Evolutionary conservation across 139 green algal species (phyloP), one percentile per base, ranked within the genome.

Genomic region (Haematococcus lacustris): DNA sequence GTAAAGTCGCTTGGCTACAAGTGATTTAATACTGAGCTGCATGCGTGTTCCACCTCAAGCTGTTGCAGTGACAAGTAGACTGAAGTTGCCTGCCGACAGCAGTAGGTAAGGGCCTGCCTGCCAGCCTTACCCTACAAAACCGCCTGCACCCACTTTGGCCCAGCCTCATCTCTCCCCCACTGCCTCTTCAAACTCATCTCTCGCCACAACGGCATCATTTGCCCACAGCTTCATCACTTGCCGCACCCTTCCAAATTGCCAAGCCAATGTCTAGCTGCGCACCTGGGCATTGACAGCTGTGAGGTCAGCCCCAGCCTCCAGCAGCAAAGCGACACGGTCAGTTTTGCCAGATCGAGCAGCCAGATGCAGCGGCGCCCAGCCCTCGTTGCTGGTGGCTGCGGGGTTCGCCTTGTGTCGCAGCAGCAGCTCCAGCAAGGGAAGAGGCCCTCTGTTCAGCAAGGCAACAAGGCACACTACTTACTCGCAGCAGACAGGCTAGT

Each of bases 331-430:
- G 41, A 83, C 78, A 35, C 86, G 81, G 0, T 79, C 68, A 21
- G 64, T 70, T 33, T 79, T 84, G 41, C 80, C 80, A 0, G 23
- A 38, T 0, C 86, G 71, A 1, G 83, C 74, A 3, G 86, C 80
- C 33, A 91, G 74, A 59, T 90, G 87, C n/a, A 91, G 73, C 1
- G 86, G 86, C 5, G 82, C 88, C 82, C 82, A 89, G 51, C 85
- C 82, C 3, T 82, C 68, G 5, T 75, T 70, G 26, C 82, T 74
- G 1, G 71, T 51, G 1, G 61, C 51, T 0, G 66, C 33, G 3
- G 66, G 39, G 34, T 81, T 76, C 6, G 77, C 76, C 25, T 77
- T 80, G 6, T 74, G 57, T 3, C 62, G n/a, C 17, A 87, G 47
- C 73, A 88, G 77, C 71, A 76, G 66, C 69, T 57, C 37, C 53